Evolutionary conservation across 805 yeast genomes (phyloP), one percentile per base, ranked within the genome.

Genomic region (Cyberlindnera misumaiensis): DNA sequence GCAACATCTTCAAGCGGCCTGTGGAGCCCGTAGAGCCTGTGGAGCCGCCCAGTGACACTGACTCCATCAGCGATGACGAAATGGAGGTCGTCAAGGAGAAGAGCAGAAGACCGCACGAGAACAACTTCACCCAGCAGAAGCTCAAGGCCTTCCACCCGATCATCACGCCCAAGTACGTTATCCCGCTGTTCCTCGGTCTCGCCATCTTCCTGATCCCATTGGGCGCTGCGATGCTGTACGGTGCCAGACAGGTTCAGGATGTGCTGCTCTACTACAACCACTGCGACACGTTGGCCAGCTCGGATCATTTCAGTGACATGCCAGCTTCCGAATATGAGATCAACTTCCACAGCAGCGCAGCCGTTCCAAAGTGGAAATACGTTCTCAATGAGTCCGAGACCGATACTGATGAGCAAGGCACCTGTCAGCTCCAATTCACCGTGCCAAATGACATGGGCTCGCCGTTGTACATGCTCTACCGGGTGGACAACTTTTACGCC

Each of bases 201-300:
- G 87, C 94, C 1, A 69, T 82, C n/a, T 70, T 93, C 11, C 83
- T 88, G 57, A 85, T 90, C 11, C 95, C 96, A 12, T 73, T 93
- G 39, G 98, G 98, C 16, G 87, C 88, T 15, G 89, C 83, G 32
- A 74, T 93, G 48, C 59, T 88, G 18, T 73, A 75, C 43, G 81
- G 90, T 11, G 72, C 88, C 3, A 68, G 76, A 53, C 70, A 72
- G 45, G 87, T 88, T 7, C 83, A 89, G 57, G 80, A 81, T 44
- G 38, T 93, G 26, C 69, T 71, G 29, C 68, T 93, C 26, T 83
- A 87, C 51, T 90, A 90, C 56, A 74, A 88, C 32, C 67, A 75
- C 35, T 90, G 98, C 65, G 70, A 65, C 26, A 55, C 53, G 4
- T 46, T 65, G 24, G 85, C 85, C 2, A 68, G 73, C 2, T 50